Evolutionary conservation across 108 stramenopile genomes (phyloP).

Genomic region (Skeletonema menzelii): DNA sequence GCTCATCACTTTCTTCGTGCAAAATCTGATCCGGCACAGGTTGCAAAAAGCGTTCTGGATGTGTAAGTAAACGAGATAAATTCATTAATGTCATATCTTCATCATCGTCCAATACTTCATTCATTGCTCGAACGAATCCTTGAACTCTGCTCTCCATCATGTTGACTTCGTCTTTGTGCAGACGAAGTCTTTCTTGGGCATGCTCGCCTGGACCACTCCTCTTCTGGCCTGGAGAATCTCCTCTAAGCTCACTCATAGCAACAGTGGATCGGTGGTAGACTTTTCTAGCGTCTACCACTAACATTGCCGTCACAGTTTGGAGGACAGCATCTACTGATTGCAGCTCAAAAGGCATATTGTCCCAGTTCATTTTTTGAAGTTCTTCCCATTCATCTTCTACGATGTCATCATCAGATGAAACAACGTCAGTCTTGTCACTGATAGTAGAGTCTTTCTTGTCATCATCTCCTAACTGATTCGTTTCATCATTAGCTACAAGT

Average conservation of each 20-base stretch:
- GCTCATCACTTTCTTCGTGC: slow-evolving; percentile 88
- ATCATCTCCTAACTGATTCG: neutral
- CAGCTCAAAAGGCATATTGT: slow-evolving; percentile 73
- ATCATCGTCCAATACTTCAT: slow-evolving; percentile 78
- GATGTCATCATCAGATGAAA: neutral
- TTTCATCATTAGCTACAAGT: neutral
- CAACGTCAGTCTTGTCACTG: slow-evolving; percentile 5
- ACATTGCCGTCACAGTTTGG: slow-evolving; percentile 57
- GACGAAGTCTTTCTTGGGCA: slow-evolving; percentile 64
- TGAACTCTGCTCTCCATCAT: slow-evolving; percentile 73
- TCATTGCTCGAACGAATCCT: slow-evolving; percentile 82
- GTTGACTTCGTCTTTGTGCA: slow-evolving; percentile 72
- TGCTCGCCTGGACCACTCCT: slow-evolving; percentile 46
- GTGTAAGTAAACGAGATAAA: slow-evolving; percentile 70
- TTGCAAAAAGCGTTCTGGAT: slow-evolving; percentile 85
- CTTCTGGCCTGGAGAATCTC: slow-evolving; percentile 3
- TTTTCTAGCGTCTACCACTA: slow-evolving; percentile 62
- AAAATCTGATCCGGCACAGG: slow-evolving; percentile 74
- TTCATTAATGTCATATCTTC: slow-evolving; percentile 93
- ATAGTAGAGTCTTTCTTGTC: slow-evolving; percentile 15
- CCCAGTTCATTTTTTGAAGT: slow-evolving; percentile 62
- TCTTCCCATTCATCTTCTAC: slow-evolving; percentile 65
- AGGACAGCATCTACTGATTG: slow-evolving; percentile 84
- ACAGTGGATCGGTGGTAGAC: slow-evolving; percentile 37
- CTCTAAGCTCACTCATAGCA: slow-evolving; percentile 54